Evolutionary conservation across 192 early-diverging fungal genomes (phyloP).

Genomic region (Ambispora gerdemannii): DNA sequence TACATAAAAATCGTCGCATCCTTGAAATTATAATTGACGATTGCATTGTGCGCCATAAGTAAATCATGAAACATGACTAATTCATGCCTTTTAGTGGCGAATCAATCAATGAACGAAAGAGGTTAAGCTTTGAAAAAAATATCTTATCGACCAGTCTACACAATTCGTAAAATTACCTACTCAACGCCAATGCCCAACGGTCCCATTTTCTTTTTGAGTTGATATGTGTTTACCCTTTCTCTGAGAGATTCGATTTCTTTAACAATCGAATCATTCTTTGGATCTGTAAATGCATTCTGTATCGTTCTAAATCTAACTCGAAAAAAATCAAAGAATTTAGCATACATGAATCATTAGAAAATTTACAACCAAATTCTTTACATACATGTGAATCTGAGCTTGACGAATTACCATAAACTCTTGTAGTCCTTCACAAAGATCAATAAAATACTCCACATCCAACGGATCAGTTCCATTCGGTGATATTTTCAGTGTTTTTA

Average conservation of each 20-base stretch:
- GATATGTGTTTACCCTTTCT: background rate
- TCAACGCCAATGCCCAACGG: conserved; percentile 36
- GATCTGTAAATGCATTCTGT: conserved; percentile 23
- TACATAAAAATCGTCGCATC: conserved; percentile 39
- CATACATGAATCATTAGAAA: background rate
- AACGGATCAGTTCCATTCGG: background rate
- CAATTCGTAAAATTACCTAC: conserved; percentile 4
- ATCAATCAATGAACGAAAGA: background rate
- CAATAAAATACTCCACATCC: background rate
- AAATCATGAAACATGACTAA: conserved; percentile 34
- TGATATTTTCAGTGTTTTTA: background rate
- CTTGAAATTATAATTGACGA: conserved; percentile 41
- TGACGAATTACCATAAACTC: conserved; percentile 30
- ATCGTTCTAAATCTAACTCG: conserved; percentile 33
- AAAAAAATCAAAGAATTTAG: background rate
- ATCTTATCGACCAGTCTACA: background rate
- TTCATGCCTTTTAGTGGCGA: conserved; percentile 28
- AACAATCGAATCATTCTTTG: conserved; percentile 22
- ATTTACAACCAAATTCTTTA: background rate
- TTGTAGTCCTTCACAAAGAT: conserved; percentile 12
- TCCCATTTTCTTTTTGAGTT: conserved; percentile 9
- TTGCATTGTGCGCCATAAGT: conserved; percentile 34
- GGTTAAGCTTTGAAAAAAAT: background rate
- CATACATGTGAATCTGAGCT: conserved; percentile 11
- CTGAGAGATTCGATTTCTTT: conserved; percentile 28